A percentile compares a stretch with the other conserved stretches of the same genome.
phyloP scores from a whole-genome alignment of 2,329 filamentous ascomycete species.

The Colletotrichum sp. region DNA sequence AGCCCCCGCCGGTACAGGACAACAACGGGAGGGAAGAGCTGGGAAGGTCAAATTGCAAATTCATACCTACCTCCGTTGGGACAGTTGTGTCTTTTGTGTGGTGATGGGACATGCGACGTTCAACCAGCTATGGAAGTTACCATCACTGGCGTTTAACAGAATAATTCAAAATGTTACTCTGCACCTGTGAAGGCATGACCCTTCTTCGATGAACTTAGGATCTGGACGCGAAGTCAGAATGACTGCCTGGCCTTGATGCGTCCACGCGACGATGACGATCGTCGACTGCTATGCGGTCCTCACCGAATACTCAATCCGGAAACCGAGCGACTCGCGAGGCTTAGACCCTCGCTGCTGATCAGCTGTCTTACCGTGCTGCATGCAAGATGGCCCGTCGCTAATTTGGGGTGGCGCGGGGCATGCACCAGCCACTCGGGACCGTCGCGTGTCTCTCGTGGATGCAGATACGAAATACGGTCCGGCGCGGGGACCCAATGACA shows the following conservation, averaged over 20 bases:
- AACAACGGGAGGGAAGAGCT: too few relatives aligned
- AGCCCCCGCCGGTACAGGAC: too few relatives aligned
- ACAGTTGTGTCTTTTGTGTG: too few relatives aligned
- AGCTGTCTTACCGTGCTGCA: not conserved
- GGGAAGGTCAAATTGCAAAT: too few relatives aligned
- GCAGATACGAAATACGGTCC: conserved; percentile 20
- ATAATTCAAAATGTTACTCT: too few relatives aligned
- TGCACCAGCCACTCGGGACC: not conserved
- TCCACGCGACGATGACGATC: not conserved
- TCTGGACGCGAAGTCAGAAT: not conserved
- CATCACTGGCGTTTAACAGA: too few relatives aligned
- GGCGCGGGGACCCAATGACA: not conserved
- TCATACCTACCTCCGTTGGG: too few relatives aligned
- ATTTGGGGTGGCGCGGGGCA: not conserved
- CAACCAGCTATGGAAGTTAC: not conserved
- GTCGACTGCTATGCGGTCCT: not conserved
- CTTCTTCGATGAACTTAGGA: not conserved
- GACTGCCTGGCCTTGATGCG: not conserved
- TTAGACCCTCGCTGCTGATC: not conserved
- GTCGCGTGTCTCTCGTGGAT: conserved; percentile 2
- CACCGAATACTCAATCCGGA: not conserved
- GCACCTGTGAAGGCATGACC: too few relatives aligned
- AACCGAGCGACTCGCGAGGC: not conserved
- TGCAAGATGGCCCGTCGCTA: not conserved
- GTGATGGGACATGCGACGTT: too few relatives aligned